Percentiles rank a stretch among this genome's conserved stretches.
These are phyloP conservation scores for Logfia minima DNA, from an alignment of 129 eudicot species.

Conservation along the genomic window DNA sequence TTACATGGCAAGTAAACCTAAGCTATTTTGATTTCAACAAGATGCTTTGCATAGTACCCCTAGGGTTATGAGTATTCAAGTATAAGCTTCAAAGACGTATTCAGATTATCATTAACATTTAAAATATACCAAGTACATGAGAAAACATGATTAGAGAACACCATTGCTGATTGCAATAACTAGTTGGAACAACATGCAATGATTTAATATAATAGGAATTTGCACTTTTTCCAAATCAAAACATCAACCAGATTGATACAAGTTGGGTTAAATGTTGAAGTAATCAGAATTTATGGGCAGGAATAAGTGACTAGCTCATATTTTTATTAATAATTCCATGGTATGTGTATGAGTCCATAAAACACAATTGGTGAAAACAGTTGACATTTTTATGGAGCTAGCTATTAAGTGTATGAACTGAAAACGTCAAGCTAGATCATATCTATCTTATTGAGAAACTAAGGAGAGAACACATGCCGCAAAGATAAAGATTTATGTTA, in stretches of 20 bases:
- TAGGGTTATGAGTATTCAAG: not conserved
- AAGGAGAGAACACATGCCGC: too few relatives aligned
- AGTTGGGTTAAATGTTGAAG: constrained; percentile 4
- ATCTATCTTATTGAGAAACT: too few relatives aligned
- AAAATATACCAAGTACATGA: not conserved
- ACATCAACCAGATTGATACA: not conserved
- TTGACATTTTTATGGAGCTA: too few relatives aligned
- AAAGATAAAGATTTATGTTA: too few relatives aligned
- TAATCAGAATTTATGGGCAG: constrained; percentile 39
- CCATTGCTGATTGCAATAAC: too few relatives aligned
- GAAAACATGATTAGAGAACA: not conserved
- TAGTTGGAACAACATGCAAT: too few relatives aligned
- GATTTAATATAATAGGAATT: too few relatives aligned
- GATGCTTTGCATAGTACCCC: not conserved
- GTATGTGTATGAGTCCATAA: too few relatives aligned
- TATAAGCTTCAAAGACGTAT: not conserved
- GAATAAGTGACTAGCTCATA: constrained; percentile 39
- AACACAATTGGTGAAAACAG: too few relatives aligned
- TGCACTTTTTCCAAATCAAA: not conserved
- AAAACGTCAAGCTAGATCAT: too few relatives aligned
- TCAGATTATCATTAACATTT: not conserved
- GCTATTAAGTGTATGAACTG: too few relatives aligned
- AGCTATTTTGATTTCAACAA: too few relatives aligned
- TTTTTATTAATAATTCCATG: constrained; percentile 40
- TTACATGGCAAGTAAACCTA: not conserved